A percentile compares a stretch with the other conserved stretches of the same genome.
Conservation (phyloP, 208 protist species). For the Crithidia acanthocephali region DNA sequence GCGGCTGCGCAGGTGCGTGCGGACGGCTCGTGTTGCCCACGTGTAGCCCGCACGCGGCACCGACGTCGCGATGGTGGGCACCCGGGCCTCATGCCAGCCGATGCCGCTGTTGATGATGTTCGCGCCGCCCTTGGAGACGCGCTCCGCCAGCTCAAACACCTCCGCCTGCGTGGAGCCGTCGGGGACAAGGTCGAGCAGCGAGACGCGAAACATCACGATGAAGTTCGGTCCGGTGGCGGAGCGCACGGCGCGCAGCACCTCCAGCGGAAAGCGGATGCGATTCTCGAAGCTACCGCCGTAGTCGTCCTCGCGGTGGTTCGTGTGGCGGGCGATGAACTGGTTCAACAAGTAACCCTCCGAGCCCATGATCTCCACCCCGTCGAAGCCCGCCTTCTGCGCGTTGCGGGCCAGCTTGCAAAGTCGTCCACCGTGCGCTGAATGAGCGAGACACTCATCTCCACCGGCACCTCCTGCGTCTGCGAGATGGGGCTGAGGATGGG, state of each 20-base stretch:
- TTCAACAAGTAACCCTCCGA: conserved; percentile 95
- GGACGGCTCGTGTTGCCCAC: conserved; percentile 70
- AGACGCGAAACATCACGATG: conserved; percentile 92
- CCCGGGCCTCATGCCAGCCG: conserved; percentile 95
- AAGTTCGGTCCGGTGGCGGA: conserved; percentile 68
- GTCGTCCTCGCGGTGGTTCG: conserved; percentile 90
- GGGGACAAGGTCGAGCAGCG: conserved; percentile 92
- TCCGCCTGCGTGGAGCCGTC: conserved; percentile 87
- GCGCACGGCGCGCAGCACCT: conserved; percentile 80
- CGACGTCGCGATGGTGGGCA: conserved; percentile 92
- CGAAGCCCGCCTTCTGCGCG: conserved; percentile 94
- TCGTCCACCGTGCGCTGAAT: conserved; percentile 87
- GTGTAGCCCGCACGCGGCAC: conserved; percentile 90
- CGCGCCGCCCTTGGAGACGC: conserved; percentile 65
- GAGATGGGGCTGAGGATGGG: conserved; percentile 61
- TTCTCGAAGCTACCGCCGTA: conserved; percentile 83
- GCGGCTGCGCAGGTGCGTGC: conserved; percentile 41
- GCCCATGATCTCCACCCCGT: conserved; percentile 95
- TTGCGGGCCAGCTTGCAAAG: conserved; percentile 81
- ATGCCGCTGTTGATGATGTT: conserved; percentile 96
- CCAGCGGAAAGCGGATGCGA: conserved; percentile 82
- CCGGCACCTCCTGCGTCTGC: conserved; percentile 57
- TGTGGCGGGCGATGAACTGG: conserved; percentile 88
- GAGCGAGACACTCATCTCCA: conserved; percentile 58
- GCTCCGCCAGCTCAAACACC: conserved; percentile 79